Evolutionary conservation across 2,329 filamentous ascomycete species (phyloP).

Genomic region (Aspergillus pseudoglaucus): DNA sequence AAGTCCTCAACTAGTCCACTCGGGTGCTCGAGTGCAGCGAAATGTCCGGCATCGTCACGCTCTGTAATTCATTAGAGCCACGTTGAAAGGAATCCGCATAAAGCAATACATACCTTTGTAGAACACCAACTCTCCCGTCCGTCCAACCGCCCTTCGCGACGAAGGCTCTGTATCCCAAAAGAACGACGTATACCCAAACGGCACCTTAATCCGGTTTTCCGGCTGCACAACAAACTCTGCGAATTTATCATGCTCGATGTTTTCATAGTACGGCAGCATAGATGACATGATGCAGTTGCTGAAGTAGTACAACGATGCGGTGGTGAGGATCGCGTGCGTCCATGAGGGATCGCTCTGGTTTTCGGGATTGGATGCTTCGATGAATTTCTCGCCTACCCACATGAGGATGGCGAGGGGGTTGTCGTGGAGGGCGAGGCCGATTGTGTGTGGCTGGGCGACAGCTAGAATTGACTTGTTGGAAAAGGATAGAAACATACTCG

Average conservation of each 20-base stretch:
- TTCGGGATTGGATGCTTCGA: slow-evolving; percentile 3
- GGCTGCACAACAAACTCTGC: background rate
- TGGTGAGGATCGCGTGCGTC: slow-evolving; percentile 6
- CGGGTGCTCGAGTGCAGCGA: slow-evolving; percentile 5
- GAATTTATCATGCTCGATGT: slow-evolving; percentile 2
- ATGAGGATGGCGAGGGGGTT: slow-evolving; percentile 6
- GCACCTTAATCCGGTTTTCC: slow-evolving; percentile 3
- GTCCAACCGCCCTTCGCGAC: background rate
- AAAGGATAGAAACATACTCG: background rate
- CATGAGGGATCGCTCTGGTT: background rate
- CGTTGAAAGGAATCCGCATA: background rate
- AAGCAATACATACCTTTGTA: slow-evolving; percentile 3
- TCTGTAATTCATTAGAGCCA: background rate
- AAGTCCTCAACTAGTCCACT: slow-evolving; percentile 1
- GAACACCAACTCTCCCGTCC: slow-evolving; percentile 5
- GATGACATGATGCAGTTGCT: slow-evolving; percentile 7
- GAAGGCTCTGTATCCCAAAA: slow-evolving; percentile 2
- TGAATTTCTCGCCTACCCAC: slow-evolving; percentile 6
- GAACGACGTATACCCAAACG: slow-evolving; percentile 7
- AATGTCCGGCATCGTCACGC: slow-evolving; percentile 4
- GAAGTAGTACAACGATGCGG: slow-evolving; percentile 5
- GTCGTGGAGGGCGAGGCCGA: slow-evolving; percentile 4
- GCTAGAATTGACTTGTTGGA: background rate
- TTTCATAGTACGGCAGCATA: slow-evolving; percentile 6
- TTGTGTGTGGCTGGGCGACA: slow-evolving; percentile 3